Evolutionary conservation across 2,329 filamentous ascomycete species (phyloP).

Genomic region (Talaromyces piceae): DNA sequence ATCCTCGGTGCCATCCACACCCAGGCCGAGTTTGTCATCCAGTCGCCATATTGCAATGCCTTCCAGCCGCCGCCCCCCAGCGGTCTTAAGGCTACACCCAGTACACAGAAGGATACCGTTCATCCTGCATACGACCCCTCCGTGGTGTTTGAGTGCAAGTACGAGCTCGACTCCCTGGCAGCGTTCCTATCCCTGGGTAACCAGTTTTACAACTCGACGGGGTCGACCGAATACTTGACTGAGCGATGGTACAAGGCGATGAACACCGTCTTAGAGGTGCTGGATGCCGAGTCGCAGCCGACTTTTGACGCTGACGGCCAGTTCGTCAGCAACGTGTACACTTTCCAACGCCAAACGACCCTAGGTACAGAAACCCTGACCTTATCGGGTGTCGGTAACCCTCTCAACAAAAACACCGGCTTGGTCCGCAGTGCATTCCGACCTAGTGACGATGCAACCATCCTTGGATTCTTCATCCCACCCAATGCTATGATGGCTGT

Average conservation of each 20-base stretch:
- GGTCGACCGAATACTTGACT: slow-evolving; percentile 70
- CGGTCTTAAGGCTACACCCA: slow-evolving; percentile 61
- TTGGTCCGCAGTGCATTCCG: slow-evolving; percentile 87
- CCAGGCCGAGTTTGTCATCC: slow-evolving; percentile 88
- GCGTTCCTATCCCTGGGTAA: slow-evolving; percentile 82
- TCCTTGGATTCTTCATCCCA: slow-evolving; percentile 89
- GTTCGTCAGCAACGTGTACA: slow-evolving; percentile 70
- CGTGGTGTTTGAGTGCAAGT: slow-evolving; percentile 96
- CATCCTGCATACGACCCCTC: slow-evolving; percentile 79
- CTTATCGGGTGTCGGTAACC: slow-evolving; percentile 80
- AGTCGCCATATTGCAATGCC: slow-evolving; percentile 94
- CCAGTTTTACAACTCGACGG: slow-evolving; percentile 75
- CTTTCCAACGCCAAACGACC: slow-evolving; percentile 73
- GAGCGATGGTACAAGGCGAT: slow-evolving; percentile 72
- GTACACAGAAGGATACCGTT: slow-evolving; percentile 75
- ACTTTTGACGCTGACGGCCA: slow-evolving; percentile 68
- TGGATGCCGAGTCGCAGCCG: slow-evolving; percentile 69
- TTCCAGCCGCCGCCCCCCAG: slow-evolving; percentile 91
- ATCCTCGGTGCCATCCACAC: slow-evolving; percentile 94
- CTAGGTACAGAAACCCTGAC: slow-evolving; percentile 84
- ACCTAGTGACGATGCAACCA: slow-evolving; percentile 90
- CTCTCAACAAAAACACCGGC: slow-evolving; percentile 73
- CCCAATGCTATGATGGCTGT: slow-evolving; percentile 95
- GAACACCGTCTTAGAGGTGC: slow-evolving; percentile 62
- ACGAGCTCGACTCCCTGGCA: slow-evolving; percentile 91